Percentiles rank a stretch among this genome's conserved stretches.
These are phyloP conservation scores for Alternaria ventricosa DNA, from an alignment of 2,329 filamentous ascomycete species.

Conservation along the genomic window DNA sequence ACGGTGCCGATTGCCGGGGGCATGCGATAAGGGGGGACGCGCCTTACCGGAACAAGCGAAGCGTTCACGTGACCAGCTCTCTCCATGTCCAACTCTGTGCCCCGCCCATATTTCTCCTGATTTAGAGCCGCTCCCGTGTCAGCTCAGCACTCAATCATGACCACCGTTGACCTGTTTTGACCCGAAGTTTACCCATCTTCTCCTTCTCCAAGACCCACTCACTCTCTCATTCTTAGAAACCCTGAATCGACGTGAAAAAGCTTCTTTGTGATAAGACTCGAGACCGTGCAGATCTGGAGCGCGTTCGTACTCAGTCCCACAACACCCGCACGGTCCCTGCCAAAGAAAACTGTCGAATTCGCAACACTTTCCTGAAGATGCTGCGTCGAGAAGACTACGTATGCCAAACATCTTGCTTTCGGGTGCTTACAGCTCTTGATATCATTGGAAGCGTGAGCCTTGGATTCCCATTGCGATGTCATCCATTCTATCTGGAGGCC, in stretches of 20 bases:
- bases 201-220: background rate
- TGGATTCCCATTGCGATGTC: background rate
- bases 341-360: background rate
- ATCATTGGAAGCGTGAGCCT: background rate
- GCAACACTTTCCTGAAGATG: background rate
- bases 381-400: background rate
- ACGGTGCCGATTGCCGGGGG: background rate
- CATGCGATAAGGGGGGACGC: background rate
- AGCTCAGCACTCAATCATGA: background rate
- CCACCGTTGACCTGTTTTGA: background rate
- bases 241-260: background rate
- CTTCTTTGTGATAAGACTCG: background rate
- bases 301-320: background rate
- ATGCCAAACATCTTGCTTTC: background rate
- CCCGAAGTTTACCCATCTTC: background rate
- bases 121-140: background rate
- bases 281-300: background rate
- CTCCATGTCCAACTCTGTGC: background rate
- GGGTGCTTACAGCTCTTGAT: background rate
- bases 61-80: background rate
- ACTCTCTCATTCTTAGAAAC: background rate
- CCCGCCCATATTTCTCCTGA: background rate
- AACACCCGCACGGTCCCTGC: background rate
- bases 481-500: background rate
- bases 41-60: background rate